Evolutionary conservation across 768 basidiomycete species (phyloP).

Genomic region (Hypholoma fasciculare): DNA sequence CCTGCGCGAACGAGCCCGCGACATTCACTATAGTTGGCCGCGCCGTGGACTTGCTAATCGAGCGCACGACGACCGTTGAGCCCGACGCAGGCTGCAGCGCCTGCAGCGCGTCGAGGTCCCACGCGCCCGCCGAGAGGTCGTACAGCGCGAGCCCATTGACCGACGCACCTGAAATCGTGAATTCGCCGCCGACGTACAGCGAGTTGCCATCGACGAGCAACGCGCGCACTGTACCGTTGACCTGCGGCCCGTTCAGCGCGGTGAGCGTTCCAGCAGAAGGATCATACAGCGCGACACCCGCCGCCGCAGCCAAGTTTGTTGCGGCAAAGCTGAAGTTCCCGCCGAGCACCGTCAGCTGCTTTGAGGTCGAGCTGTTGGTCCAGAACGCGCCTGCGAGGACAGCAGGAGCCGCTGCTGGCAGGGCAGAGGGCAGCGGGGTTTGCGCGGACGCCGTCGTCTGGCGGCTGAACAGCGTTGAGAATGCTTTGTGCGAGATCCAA

Average conservation of each 20-base stretch:
- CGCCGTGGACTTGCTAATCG: constrained; percentile 62
- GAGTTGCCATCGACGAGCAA: constrained; percentile 69
- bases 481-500: constrained; percentile 52
- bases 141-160: constrained; percentile 79
- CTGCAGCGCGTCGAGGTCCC: constrained; percentile 61
- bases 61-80: constrained; percentile 63
- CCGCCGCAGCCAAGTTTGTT: constrained; percentile 37
- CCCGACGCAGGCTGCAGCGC: constrained; percentile 58
- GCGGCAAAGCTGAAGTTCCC: constrained; percentile 80
- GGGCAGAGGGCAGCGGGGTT: constrained; percentile 49
- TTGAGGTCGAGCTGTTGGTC: constrained; percentile 71
- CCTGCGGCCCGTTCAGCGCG: constrained; percentile 58
- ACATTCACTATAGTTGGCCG: constrained; percentile 69
- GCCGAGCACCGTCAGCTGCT: constrained; percentile 75
- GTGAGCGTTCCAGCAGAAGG: constrained; percentile 44
- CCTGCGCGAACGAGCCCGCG: constrained; percentile 84
- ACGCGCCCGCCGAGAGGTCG: constrained; percentile 63
- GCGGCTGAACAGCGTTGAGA: constrained; percentile 48
- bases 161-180: constrained; percentile 55
- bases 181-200: constrained; percentile 86
- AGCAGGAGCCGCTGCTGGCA: constrained; percentile 69
- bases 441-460: constrained; percentile 38
- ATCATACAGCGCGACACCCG: constrained; percentile 75
- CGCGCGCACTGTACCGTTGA: constrained; percentile 77
- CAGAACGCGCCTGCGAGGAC: constrained; percentile 88